Percentiles rank a stretch among this genome's conserved stretches.
phyloP scores from a whole-genome alignment of 306 rosid species.

The Vigna angularis region DNA sequence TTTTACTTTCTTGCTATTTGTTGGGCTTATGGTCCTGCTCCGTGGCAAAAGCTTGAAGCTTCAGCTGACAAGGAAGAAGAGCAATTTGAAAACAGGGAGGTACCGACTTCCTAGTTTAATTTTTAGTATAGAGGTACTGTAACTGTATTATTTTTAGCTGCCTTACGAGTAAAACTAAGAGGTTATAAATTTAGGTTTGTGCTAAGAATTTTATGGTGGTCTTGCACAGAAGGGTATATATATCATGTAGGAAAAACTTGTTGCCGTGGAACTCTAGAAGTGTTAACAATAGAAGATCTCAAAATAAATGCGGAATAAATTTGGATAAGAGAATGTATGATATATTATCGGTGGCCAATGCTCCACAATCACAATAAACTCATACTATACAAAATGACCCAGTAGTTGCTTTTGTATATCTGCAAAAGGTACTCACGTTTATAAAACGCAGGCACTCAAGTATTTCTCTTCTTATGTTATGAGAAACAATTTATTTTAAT shows the following conservation, averaged over 20 bases:
- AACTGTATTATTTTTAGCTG: neutral
- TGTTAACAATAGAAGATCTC: too few species aligned
- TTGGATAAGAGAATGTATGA: too few species aligned
- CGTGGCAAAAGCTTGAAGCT: conserved; percentile 23
- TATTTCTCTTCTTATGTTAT: too few species aligned
- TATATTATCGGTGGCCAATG: too few species aligned
- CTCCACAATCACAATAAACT: too few species aligned
- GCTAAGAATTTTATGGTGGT: conserved; percentile 1
- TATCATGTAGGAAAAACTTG: neutral
- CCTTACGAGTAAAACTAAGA: neutral
- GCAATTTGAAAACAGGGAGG: conserved; percentile 45
- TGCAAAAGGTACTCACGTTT: too few species aligned
- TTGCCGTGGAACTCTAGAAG: neutral
- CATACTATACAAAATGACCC: too few species aligned
- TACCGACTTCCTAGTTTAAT: conserved; percentile 44
- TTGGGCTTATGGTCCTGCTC: conserved; percentile 47
- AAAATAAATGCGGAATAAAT: too few species aligned
- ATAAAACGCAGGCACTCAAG: too few species aligned
- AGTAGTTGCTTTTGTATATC: too few species aligned
- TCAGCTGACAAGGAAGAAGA: conserved; percentile 39
- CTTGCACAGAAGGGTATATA: neutral
- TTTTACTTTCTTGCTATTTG: conserved; percentile 52
- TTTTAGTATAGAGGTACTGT: neutral
- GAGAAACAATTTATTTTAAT: too few species aligned
- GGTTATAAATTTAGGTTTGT: neutral